Evolutionary conservation across 2,329 filamentous ascomycete species (phyloP).

Genomic region (Arthrobotrys pseudoclavata): DNA sequence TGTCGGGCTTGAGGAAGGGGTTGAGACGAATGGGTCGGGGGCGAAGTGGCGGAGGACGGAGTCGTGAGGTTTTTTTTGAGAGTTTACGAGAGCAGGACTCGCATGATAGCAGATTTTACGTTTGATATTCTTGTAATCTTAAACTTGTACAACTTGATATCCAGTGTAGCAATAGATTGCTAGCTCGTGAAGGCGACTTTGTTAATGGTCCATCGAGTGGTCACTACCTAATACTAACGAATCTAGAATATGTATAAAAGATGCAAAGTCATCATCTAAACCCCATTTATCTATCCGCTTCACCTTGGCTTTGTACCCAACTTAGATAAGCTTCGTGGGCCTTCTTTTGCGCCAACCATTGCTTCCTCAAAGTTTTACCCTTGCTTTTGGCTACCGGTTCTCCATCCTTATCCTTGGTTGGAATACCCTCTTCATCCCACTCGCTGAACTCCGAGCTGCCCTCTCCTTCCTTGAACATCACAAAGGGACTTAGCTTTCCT

Average conservation of each 20-base stretch:
- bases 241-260: not conserved
- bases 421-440: constrained; percentile 87
- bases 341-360: constrained; percentile 93
- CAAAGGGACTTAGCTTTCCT: constrained; percentile 70
- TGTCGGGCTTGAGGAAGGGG: constrained; percentile 9
- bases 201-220: not conserved
- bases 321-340: constrained; percentile 74
- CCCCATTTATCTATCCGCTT: constrained; percentile 43
- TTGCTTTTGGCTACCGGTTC: constrained; percentile 84
- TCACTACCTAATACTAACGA: not conserved
- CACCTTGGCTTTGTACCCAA: constrained; percentile 50
- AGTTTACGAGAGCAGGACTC: not conserved
- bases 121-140: not conserved
- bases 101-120: not conserved
- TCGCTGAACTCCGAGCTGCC: constrained; percentile 75
- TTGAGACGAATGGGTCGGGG: constrained; percentile 31
- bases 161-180: not conserved
- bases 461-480: constrained; percentile 69
- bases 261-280: not conserved
- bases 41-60: constrained; percentile 55
- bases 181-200: not conserved
- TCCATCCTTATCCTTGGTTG: constrained; percentile 81
- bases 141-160: not conserved
- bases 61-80: constrained; percentile 1
- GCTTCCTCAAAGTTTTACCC: constrained; percentile 85